A percentile compares a stretch with the other conserved stretches of the same genome.
Evolutionary conservation across 768 basidiomycete species (phyloP).

Genomic region (Kwoniella dejecticola): DNA sequence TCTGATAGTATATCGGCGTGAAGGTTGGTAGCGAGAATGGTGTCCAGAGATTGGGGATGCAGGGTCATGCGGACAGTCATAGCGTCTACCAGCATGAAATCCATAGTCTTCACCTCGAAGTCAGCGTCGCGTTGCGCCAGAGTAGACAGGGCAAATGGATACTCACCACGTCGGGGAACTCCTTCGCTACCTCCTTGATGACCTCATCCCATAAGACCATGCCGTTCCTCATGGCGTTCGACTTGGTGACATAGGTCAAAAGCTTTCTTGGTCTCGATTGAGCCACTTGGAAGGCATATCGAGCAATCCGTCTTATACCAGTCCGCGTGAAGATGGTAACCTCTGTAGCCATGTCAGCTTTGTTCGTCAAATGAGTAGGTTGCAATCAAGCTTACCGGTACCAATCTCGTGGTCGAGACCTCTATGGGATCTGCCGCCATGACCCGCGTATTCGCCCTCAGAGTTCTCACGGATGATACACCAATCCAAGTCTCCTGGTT

Average conservation of each 20-base stretch:
- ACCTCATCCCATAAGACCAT: slow-evolving; percentile 54
- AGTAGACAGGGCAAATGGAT: no score
- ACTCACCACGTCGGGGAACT: slow-evolving; percentile 60
- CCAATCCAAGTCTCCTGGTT: slow-evolving; percentile 60
- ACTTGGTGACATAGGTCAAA: slow-evolving; percentile 63
- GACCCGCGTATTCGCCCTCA: slow-evolving; percentile 64
- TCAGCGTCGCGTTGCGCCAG: background rate
- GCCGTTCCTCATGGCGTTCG: slow-evolving; percentile 59
- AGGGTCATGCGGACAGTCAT: slow-evolving; percentile 60
- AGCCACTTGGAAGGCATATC: slow-evolving; percentile 63
- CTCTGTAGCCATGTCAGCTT: slow-evolving; percentile 33
- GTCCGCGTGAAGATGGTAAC: slow-evolving; percentile 61
- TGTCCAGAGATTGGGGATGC: slow-evolving; percentile 63
- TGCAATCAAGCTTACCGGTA: slow-evolving; percentile 40
- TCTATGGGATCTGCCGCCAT: slow-evolving; percentile 55
- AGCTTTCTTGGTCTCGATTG: slow-evolving; percentile 60
- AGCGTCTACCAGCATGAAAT: slow-evolving; percentile 60
- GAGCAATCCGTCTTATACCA: slow-evolving; percentile 61
- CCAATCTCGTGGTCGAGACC: slow-evolving; percentile 51
- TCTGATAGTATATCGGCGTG: slow-evolving; percentile 65
- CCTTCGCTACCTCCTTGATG: slow-evolving; percentile 60
- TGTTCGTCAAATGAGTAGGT: background rate
- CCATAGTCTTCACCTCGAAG: slow-evolving; percentile 29
- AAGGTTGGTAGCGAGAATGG: slow-evolving; percentile 63
- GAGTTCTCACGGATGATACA: slow-evolving; percentile 64